Percentiles rank a stretch among this genome's conserved stretches.
Evolutionary conservation across 2,329 filamentous ascomycete genomes (phyloP).

Genomic region (Thermothelomyces thermophilus): DNA sequence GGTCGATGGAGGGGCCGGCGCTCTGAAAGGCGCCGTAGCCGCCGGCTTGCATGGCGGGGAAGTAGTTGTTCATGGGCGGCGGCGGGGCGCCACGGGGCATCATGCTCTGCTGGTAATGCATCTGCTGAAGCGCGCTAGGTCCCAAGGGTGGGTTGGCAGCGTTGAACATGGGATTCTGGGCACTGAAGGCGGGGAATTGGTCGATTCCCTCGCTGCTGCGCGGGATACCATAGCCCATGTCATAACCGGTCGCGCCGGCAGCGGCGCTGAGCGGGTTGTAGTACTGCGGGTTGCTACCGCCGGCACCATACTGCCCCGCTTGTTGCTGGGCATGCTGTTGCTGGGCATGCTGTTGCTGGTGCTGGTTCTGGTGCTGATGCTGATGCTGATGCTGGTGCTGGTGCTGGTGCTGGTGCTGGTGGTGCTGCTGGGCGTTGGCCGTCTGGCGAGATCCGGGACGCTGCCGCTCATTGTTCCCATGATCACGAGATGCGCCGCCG

Average conservation of each 20-base stretch:
- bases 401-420: conserved; percentile 25
- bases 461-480: conserved; percentile 41
- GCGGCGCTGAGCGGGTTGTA: conserved; percentile 45
- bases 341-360: conserved; percentile 23
- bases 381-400: too few species aligned
- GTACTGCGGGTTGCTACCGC: conserved; percentile 38
- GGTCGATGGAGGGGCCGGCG: conserved; percentile 45
- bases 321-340: conserved; percentile 21
- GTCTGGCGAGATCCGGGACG: conserved; percentile 52
- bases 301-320: conserved; percentile 21
- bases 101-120: conserved; percentile 55
- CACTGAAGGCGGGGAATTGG: conserved; percentile 45
- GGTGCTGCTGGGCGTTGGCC: conserved; percentile 34
- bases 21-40: conserved; percentile 49
- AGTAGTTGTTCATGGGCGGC: conserved; percentile 52
- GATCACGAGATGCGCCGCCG: conserved; percentile 40
- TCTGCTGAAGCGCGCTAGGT: conserved; percentile 46
- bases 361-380: too few species aligned
- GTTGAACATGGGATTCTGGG: conserved; percentile 48
- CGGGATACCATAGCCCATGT: conserved; percentile 46
- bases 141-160: conserved; percentile 39
- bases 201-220: conserved; percentile 50
- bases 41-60: conserved; percentile 48
- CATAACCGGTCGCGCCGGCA: conserved; percentile 39
- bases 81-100: conserved; percentile 40